Evolutionary conservation across 345 rosid genomes (phyloP).

Genomic region (Lagerstroemia speciosa): DNA sequence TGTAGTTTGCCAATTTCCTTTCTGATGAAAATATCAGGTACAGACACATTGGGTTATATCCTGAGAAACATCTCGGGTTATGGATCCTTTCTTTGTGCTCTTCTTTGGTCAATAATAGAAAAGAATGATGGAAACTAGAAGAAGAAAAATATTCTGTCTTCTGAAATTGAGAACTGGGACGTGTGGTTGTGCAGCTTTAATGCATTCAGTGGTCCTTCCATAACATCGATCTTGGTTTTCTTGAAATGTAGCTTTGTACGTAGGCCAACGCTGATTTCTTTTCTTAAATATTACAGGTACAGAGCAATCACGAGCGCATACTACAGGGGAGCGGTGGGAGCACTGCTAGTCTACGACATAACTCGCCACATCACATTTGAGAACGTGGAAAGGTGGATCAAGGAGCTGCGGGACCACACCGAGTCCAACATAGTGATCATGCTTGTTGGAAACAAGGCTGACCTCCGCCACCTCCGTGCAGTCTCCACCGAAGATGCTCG

Average conservation of each 20-base stretch:
- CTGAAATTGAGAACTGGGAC: no score
- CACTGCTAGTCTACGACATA: conserved; percentile 72
- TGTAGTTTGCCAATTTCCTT: no score
- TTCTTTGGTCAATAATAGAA: no score
- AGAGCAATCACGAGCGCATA: conserved; percentile 92
- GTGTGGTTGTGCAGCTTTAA: neutral
- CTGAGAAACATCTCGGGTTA: no score
- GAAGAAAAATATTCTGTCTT: no score
- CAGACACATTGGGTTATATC: no score
- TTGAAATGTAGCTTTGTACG: neutral
- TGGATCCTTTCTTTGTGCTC: no score
- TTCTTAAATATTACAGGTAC: conserved; percentile 24
- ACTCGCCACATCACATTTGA: conserved; percentile 80
- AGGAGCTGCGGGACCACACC: conserved; percentile 80
- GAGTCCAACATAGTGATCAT: conserved; percentile 79
- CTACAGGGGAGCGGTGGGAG: conserved; percentile 87
- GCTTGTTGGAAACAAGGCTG: conserved; percentile 93
- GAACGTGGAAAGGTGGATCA: conserved; percentile 84
- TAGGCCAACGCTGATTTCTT: neutral
- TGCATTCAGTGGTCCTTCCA: neutral
- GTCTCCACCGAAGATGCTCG: conserved; percentile 62
- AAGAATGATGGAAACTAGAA: no score
- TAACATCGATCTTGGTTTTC: neutral
- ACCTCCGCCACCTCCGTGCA: conserved; percentile 75
- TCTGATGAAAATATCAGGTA: no score